Base-by-base conservation (phyloP, 2,329 filamentous ascomycete species). In the Nemania abortiva region DNA sequence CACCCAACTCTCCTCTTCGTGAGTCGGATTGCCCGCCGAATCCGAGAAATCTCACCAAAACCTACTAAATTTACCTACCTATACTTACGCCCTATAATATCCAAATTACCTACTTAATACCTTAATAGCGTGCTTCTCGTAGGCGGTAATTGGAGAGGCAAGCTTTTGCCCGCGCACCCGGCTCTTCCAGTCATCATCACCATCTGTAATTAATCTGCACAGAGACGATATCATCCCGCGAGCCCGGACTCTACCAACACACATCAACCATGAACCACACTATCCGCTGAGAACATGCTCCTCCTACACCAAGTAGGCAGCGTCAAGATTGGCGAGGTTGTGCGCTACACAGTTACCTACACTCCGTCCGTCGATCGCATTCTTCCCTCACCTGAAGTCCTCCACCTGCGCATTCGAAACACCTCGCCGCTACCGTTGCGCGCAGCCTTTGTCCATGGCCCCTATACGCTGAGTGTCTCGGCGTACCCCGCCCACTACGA, bases 391-490 rank as follows among this genome's bases (percentile, higher is more conserved):
- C 95, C 95, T 31, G 85, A 91, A 72, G 87, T 90, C 75, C 89
- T 99, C 45, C 89, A 93, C 81, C 88, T 99, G 54, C 94, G 93
- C 75, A 90, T 99, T 79, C 95, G 93, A 79, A 99, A 99, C 81
- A 95, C 93, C 10, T 96, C 92, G 47, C 92, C 93, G 66, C 93
- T 97, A 72, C 93, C 96, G 18, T 85, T 98, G 47, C 93, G 96
- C 77, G 96, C 96, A 63, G 96, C 96, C 65, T 99, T 98, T 79
- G 91, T 99, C 63, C 96, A 98, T 82, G 96, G 96, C 0, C 96
- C 96, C 0, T 99, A 99, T 79, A 97, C 91, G 0, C 87, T 98
- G 45, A 94, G 94, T 76, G 91, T 95, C 57, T 90, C 95, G 60
- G 92, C 94, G 27, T 97, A 97, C 76, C 94, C 95, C 0, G 87